phyloP scores from a whole-genome alignment of 352 stramenopile genomes.

The Globisporangium solare region DNA sequence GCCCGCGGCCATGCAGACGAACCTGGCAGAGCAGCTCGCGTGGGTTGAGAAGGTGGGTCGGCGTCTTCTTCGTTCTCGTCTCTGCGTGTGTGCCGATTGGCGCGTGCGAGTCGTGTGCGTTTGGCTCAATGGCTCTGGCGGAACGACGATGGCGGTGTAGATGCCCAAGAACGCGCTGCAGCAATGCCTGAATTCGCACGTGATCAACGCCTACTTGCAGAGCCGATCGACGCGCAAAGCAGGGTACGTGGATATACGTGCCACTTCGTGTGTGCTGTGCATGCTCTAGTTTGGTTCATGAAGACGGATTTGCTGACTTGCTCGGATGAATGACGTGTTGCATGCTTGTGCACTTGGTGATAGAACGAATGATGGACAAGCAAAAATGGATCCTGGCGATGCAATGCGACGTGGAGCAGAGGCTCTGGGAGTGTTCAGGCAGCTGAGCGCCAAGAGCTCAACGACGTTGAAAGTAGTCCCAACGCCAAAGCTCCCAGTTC shows the following conservation, averaged over 20 bases:
- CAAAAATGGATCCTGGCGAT: slow-evolving; percentile 8
- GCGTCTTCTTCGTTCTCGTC: too few relatives aligned
- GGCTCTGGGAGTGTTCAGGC: slow-evolving; percentile 18
- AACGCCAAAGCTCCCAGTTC: slow-evolving; percentile 16
- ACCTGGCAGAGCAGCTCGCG: slow-evolving; percentile 58
- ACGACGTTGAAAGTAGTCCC: slow-evolving; percentile 34
- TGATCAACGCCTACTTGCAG: slow-evolving; percentile 71
- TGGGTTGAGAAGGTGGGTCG: slow-evolving; percentile 48
- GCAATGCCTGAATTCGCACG: slow-evolving; percentile 75
- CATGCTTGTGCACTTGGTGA: background rate
- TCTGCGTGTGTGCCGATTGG: background rate
- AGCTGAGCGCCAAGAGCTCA: slow-evolving; percentile 11
- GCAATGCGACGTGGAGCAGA: slow-evolving; percentile 42
- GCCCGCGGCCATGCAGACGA: slow-evolving; percentile 18
- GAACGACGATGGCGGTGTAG: slow-evolving; percentile 12
- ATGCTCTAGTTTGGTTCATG: slow-evolving; percentile 1
- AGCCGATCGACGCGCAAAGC: slow-evolving; percentile 41
- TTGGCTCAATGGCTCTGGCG: background rate
- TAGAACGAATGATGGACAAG: background rate
- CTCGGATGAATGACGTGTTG: background rate
- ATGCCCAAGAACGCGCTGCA: slow-evolving; percentile 41
- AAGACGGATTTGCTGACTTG: slow-evolving; percentile 5
- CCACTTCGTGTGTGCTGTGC: too few relatives aligned
- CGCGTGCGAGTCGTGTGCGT: background rate
- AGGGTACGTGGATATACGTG: slow-evolving; percentile 18